Evolutionary conservation across 805 yeast genomes (phyloP).

Genomic region (Myxozyma kluyveri): DNA sequence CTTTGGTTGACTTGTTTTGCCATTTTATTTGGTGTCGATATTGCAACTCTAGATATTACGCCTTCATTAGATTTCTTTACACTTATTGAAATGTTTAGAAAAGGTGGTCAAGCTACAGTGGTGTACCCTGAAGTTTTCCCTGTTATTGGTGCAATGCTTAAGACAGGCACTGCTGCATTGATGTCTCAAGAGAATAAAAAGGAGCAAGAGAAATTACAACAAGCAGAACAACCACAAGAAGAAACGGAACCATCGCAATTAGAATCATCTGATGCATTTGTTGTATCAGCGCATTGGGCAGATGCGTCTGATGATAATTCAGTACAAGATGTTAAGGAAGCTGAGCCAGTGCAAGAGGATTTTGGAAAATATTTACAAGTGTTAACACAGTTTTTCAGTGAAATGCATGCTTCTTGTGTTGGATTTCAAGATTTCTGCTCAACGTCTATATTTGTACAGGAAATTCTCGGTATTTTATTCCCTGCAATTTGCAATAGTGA

Average conservation of each 20-base stretch:
- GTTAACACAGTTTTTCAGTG: constrained; percentile 27
- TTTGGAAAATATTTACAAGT: constrained; percentile 24
- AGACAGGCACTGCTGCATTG: constrained; percentile 27
- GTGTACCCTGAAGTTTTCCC: constrained; percentile 30
- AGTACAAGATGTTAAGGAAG: neutral
- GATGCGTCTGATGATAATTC: neutral
- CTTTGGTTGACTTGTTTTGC: constrained; percentile 36
- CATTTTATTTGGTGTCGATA: constrained; percentile 43
- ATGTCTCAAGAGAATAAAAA: constrained; percentile 21
- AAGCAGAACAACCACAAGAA: neutral
- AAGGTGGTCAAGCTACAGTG: constrained; percentile 27
- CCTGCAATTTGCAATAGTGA: constrained; percentile 28
- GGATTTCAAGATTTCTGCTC: constrained; percentile 29
- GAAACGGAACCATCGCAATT: neutral
- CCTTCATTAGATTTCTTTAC: constrained; percentile 21
- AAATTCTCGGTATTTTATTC: constrained; percentile 26
- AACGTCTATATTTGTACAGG: constrained; percentile 23
- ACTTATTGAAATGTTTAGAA: constrained; percentile 24
- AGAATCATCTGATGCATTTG: neutral
- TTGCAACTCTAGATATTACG: constrained; percentile 32
- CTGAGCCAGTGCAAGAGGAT: constrained; percentile 8
- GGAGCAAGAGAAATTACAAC: constrained; percentile 4
- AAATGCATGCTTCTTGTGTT: constrained; percentile 29
- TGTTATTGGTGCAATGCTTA: constrained; percentile 31
- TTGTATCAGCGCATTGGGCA: neutral